Evolutionary conservation across 768 basidiomycete genomes (phyloP).

Genomic region (Tricholoma bakamatsutake): DNA sequence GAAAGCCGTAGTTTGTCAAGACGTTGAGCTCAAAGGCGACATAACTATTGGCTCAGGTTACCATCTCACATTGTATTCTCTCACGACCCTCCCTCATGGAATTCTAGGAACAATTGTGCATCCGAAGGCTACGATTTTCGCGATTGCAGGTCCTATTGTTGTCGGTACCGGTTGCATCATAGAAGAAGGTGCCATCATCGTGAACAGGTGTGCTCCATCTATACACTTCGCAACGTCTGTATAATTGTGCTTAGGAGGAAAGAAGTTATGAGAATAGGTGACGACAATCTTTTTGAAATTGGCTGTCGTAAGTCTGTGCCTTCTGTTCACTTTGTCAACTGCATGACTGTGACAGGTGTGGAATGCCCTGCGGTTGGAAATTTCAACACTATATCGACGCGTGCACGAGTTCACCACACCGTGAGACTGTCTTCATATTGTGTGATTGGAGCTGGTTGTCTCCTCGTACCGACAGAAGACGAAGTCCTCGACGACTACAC

Average conservation of each 20-base stretch:
- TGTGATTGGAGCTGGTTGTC: slow-evolving; percentile 74
- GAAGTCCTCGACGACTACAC: slow-evolving; percentile 81
- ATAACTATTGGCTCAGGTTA: slow-evolving; percentile 85
- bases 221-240: background rate
- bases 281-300: slow-evolving; percentile 92
- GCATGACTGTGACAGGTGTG: slow-evolving; percentile 47
- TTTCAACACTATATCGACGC: slow-evolving; percentile 82
- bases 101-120: slow-evolving; percentile 76
- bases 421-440: slow-evolving; percentile 77
- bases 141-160: slow-evolving; percentile 84
- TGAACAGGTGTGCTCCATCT: slow-evolving; percentile 60
- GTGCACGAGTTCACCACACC: slow-evolving; percentile 78
- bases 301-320: slow-evolving; percentile 67
- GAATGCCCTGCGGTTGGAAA: slow-evolving; percentile 82
- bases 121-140: slow-evolving; percentile 91
- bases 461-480: slow-evolving; percentile 73
- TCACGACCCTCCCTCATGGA: background rate
- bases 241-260: slow-evolving; percentile 41
- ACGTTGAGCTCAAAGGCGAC: slow-evolving; percentile 91
- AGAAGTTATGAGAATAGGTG: slow-evolving; percentile 89
- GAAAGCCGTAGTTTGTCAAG: slow-evolving; percentile 86
- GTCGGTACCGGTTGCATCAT: slow-evolving; percentile 87
- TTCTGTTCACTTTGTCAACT: background rate
- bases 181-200: slow-evolving; percentile 86
- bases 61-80: background rate